phyloP scores from a whole-genome alignment of 139 green algal genomes.

The Nannochloris sp. region DNA sequence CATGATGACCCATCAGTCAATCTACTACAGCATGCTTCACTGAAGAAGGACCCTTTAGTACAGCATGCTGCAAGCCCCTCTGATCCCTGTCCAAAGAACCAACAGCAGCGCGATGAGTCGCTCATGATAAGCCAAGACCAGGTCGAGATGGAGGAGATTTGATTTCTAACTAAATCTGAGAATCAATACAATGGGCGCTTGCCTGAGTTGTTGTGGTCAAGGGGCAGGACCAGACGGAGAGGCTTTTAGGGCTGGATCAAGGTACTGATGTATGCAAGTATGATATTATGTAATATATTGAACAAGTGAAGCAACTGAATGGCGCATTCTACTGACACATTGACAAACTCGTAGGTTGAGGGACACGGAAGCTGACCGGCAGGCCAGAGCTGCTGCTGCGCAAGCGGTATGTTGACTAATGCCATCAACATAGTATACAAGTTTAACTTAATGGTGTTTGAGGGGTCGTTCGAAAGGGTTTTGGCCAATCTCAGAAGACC shows the following conservation, averaged over 20 bases:
- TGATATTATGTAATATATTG: background rate
- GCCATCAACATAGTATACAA: no score
- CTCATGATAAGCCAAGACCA: background rate
- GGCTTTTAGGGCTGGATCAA: constrained; percentile 8
- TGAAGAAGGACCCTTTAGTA: no score
- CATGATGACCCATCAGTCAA: no score
- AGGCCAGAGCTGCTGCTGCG: constrained; percentile 11
- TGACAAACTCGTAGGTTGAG: background rate
- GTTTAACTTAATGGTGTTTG: no score
- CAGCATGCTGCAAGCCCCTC: background rate
- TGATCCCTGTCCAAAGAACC: background rate
- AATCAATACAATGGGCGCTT: constrained; percentile 15
- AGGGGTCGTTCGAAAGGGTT: no score
- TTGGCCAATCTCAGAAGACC: no score
- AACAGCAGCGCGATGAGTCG: background rate
- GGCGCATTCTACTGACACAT: background rate
- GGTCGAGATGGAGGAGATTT: constrained; percentile 8
- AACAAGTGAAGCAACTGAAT: no score
- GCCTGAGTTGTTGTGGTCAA: constrained; percentile 19
- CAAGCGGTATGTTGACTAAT: constrained; percentile 14
- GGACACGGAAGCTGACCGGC: constrained; percentile 19
- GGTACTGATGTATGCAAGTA: background rate
- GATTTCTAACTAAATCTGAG: background rate
- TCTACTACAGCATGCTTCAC: no score
- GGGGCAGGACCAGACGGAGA: constrained; percentile 15